These are phyloP conservation scores for Cyberlindnera lachancei DNA, from an alignment of 805 yeast genomes.

Conservation along the genomic window DNA sequence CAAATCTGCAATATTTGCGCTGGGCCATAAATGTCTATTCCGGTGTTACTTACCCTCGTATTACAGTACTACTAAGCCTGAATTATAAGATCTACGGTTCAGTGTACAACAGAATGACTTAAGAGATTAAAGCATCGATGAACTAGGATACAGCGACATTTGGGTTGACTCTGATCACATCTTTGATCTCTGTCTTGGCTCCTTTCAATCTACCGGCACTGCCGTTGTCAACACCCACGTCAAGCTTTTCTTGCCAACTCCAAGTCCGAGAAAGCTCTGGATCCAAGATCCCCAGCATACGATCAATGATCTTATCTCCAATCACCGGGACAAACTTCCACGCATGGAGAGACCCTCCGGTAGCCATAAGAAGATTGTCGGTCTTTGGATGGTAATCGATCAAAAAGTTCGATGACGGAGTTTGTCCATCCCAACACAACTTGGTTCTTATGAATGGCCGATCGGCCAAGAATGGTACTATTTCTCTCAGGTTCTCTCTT, in stretches of 20 bases:
- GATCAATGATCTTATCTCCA: conserved; percentile 19
- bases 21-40: too few relatives aligned
- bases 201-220: too few relatives aligned
- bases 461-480: conserved; percentile 7
- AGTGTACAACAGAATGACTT: too few relatives aligned
- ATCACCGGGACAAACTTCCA: conserved; percentile 26
- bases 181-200: too few relatives aligned
- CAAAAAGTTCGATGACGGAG: conserved; percentile 24
- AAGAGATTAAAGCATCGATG: too few relatives aligned
- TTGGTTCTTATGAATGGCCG: conserved; percentile 23
- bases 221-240: conserved; percentile 1
- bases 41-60: too few relatives aligned
- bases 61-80: too few relatives aligned
- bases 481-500: conserved; percentile 24
- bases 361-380: conserved; percentile 23
- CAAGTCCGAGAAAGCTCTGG: conserved; percentile 4
- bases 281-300: conserved; percentile 7
- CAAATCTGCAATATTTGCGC: too few relatives aligned
- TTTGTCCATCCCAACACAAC: conserved; percentile 32
- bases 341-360: conserved; percentile 29
- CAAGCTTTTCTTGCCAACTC: conserved; percentile 10
- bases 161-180: too few relatives aligned
- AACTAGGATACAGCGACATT: too few relatives aligned
- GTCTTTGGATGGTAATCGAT: conserved; percentile 22
- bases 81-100: too few relatives aligned